Evolutionary conservation across 177 flowering plant species (phyloP), one percentile per base, ranked within the genome.

Genomic region (Vitis hybrid): DNA sequence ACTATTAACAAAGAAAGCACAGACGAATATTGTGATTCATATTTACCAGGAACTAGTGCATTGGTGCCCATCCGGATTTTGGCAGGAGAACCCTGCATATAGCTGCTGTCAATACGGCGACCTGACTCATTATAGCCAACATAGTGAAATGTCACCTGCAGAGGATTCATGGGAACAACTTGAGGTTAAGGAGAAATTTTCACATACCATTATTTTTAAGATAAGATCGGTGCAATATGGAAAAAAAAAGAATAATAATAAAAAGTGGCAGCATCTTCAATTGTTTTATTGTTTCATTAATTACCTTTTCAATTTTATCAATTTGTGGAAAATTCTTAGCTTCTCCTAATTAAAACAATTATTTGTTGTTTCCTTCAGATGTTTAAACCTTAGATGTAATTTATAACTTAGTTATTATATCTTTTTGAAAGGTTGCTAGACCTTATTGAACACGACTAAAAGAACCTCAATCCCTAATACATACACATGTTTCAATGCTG

Each of bases 61-160:
- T 90, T 95, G 66, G 90, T 90, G 52, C 96, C 99, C 82, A 95
- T 55, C 18, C 96, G 89, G 65, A 95, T 85, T 77, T 81, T 91
- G 69, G 99, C 98, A 68, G 99, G 98, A 72, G 93, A 56, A 24
- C 98, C 98, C 74, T 93, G 94, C 46, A 84, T 72, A 79, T 95
- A 93, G 63, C 90, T 90, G 81, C 98, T 95, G 82, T 95, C 99
- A 77, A 93, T 95, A 15, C 97, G 97, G 15, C 97, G 91, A 10
- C 99, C 99, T 3, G 98, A 93, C 81, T 95, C 99, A 79, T 95
- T 95, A 64, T 87, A 95, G 71, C 98, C 99, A 66, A 87, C 65
- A 63, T 95, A 95, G 78, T 95, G 91, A 73, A 95, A 95, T 21
- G 80, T 90, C 79, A 95, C 96, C 98, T 92, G 84, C 75, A 77